Evolutionary conservation across 768 basidiomycete genomes (phyloP), one percentile per base, ranked within the genome.

Genomic region (Dentipellis fragilis): DNA sequence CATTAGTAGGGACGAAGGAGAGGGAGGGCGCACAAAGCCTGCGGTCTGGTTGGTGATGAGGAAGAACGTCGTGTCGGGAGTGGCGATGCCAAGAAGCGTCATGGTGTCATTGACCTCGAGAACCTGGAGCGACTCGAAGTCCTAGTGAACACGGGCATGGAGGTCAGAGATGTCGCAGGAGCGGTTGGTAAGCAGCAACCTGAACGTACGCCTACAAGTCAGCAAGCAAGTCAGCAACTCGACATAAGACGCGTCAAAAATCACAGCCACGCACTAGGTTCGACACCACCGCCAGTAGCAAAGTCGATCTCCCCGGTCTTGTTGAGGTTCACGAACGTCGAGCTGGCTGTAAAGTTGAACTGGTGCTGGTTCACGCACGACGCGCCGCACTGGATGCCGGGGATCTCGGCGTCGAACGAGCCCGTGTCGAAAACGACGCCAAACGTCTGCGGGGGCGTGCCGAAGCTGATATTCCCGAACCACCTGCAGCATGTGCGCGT

Each of bases 391-490:
- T 75, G 64, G 7, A 78, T 80, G 59, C 75, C 74, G 74, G 49
- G 57, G 79, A 76, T 66, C 78, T 77, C 11, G 78, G 69, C 10
- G 71, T 70, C 8, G 65, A 64, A 57, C 76, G 79, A 49, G 42
- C 80, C 80, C 10, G 80, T 82, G 60, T 82, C 81, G 66, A 82
- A 82, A 11, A 82, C 77, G 49, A 81, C 80, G 56, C 45, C 66
- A 54, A 70, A 62, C 1, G 54, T 58, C 59, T 82, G 80, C 2
- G 79, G 77, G 10, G 80, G 80, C 1, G 80, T 81, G 22, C 80
- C 79, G 45, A 80, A 76, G 55, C 75, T 70, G 49, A 79, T 73
- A 57, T 80, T 75, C 17, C 78, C 78, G 57, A 73, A 80, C 78
- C 78, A 78, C 65, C 77, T 79, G 45, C 42, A 45, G 14, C 9